Percentiles rank a stretch among this genome's conserved stretches.
Evolutionary conservation across 192 early-diverging fungal species (phyloP).

Genomic region (Backusella tarrabulga): DNA sequence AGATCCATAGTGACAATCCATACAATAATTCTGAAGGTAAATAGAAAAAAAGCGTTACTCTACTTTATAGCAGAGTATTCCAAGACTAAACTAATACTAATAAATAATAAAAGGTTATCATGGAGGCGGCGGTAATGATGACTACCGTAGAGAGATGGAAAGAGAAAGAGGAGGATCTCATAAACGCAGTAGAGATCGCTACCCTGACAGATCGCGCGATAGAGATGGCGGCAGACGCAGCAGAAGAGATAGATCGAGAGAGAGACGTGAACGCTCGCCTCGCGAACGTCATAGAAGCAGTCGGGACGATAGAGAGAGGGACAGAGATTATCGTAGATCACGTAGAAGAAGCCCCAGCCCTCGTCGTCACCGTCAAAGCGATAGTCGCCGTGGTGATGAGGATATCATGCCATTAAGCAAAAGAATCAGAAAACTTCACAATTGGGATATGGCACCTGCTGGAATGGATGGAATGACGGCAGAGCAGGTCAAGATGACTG

Average conservation of each 20-base stretch:
- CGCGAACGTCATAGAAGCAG: slow-evolving; percentile 12
- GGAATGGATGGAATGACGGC: slow-evolving; percentile 87
- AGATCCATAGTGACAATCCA: neutral
- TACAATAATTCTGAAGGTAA: slow-evolving; percentile 4
- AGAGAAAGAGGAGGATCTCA: neutral
- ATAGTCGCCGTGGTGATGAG: slow-evolving; percentile 29
- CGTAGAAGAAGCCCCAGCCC: slow-evolving; percentile 31
- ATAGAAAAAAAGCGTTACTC: neutral
- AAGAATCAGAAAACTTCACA: slow-evolving; percentile 73
- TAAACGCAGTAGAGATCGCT: slow-evolving; percentile 4
- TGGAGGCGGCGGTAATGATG: neutral
- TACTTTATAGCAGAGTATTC: neutral
- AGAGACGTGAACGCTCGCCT: neutral
- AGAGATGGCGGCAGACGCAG: neutral
- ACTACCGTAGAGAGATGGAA: slow-evolving; percentile 9
- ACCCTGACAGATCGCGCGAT: slow-evolving; percentile 1
- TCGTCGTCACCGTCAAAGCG: slow-evolving; percentile 33
- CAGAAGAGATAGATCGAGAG: slow-evolving; percentile 2
- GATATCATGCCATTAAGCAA: slow-evolving; percentile 74
- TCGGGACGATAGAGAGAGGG: slow-evolving; percentile 31
- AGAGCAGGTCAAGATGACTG: slow-evolving; percentile 84
- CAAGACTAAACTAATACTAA: neutral
- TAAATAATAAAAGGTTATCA: slow-evolving; percentile 1
- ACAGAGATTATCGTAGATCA: slow-evolving; percentile 27
- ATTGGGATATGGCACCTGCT: slow-evolving; percentile 91